Evolutionary conservation across 352 stramenopile genomes (phyloP).

Genomic region (Phytophthora nicotianae): DNA sequence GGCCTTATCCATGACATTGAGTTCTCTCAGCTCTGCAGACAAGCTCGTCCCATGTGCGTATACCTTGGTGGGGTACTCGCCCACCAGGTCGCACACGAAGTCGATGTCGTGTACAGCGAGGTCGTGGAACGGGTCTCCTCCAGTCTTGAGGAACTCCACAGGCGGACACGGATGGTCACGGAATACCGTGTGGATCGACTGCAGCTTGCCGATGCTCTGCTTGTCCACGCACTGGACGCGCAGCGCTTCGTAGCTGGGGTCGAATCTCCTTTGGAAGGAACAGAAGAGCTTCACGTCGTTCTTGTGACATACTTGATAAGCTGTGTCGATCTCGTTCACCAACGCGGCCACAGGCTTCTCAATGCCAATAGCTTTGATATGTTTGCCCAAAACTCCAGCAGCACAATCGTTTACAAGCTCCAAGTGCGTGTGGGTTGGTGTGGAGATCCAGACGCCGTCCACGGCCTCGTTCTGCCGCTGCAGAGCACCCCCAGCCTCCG

Average conservation of each 20-base stretch:
- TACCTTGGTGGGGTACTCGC: conserved; percentile 80
- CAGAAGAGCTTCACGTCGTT: conserved; percentile 80
- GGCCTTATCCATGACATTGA: conserved; percentile 84
- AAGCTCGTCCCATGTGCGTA: conserved; percentile 86
- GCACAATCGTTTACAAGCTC: conserved; percentile 49
- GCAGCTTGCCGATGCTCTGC: conserved; percentile 60
- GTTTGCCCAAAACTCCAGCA: conserved; percentile 13
- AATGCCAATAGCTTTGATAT: conserved; percentile 62
- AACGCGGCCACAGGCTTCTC: conserved; percentile 74
- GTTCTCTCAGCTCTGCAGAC: conserved; percentile 61
- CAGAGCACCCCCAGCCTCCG: conserved; percentile 34
- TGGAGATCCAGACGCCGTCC: conserved; percentile 77
- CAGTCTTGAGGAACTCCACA: conserved; percentile 87
- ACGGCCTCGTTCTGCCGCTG: conserved; percentile 25
- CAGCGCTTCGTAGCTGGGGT: conserved; percentile 84
- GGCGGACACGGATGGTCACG: conserved; percentile 89
- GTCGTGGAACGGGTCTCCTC: conserved; percentile 92
- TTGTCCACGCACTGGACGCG: conserved; percentile 51
- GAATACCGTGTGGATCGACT: conserved; percentile 90
- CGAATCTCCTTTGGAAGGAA: conserved; percentile 92
- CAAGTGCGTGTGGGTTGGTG: conserved; percentile 73
- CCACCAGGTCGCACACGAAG: conserved; percentile 83
- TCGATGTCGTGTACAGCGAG: conserved; percentile 93
- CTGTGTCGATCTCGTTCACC: conserved; percentile 64
- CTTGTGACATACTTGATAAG: conserved; percentile 56